phyloP scores from a whole-genome alignment of 2,329 filamentous ascomycete species.

The Trichocomaceae sp. region DNA sequence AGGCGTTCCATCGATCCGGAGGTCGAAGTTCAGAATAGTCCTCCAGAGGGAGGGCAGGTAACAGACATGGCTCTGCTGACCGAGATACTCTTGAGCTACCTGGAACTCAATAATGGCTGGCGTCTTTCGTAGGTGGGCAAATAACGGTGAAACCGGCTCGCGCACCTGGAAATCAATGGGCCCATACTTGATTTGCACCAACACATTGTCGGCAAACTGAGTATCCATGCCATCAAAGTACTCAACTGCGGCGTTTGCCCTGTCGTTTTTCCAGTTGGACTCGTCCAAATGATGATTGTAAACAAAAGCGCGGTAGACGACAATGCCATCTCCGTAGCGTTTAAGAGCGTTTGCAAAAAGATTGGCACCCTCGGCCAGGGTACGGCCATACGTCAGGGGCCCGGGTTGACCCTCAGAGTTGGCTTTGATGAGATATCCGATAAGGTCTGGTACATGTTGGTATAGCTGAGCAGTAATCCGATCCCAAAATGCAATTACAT shows the following conservation, averaged over 20 bases:
- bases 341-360: slow-evolving; percentile 57
- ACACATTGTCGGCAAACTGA: slow-evolving; percentile 62
- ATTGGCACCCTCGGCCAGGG: slow-evolving; percentile 61
- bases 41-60: slow-evolving; percentile 65
- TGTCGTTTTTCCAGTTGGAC: slow-evolving; percentile 58
- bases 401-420: slow-evolving; percentile 65
- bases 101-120: slow-evolving; percentile 57
- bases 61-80: slow-evolving; percentile 62
- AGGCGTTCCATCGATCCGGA: slow-evolving; percentile 52
- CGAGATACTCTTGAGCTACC: slow-evolving; percentile 63
- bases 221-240: slow-evolving; percentile 60
- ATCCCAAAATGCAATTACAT: slow-evolving; percentile 58
- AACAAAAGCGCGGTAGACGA: slow-evolving; percentile 68
- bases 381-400: slow-evolving; percentile 63
- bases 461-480: slow-evolving; percentile 56
- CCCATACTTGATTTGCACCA: slow-evolving; percentile 68
- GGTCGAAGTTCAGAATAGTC: slow-evolving; percentile 60
- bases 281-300: slow-evolving; percentile 54
- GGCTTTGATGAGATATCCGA: slow-evolving; percentile 64
- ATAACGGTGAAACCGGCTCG: slow-evolving; percentile 60
- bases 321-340: slow-evolving; percentile 51
- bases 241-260: slow-evolving; percentile 63
- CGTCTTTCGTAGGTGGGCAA: slow-evolving; percentile 46
- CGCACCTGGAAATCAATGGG: slow-evolving; percentile 69
- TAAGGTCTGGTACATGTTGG: slow-evolving; percentile 56